Evolutionary conservation across 169 alveolate species (phyloP).

Genomic region (Eimeria mitis): DNA sequence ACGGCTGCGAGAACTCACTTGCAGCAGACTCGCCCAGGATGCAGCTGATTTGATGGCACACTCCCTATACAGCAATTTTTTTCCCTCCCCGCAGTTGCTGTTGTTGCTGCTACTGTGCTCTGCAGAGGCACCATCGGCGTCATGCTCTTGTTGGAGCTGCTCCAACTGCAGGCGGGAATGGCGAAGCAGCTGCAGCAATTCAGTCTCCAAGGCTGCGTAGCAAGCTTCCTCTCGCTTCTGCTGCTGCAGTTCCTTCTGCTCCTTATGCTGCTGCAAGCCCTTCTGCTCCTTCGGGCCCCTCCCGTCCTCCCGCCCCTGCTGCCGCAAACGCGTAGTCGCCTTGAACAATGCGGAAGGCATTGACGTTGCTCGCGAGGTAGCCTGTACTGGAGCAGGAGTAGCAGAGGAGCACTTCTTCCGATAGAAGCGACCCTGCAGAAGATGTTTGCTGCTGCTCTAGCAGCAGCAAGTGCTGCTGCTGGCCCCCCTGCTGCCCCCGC

Average conservation of each 20-base stretch:
- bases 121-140: neutral
- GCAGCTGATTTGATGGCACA: neutral
- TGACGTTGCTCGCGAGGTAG: neutral
- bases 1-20: neutral
- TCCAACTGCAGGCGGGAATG: slow-evolving; percentile 5
- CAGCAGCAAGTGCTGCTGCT: slow-evolving; percentile 5
- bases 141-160: neutral
- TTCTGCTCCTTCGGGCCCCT: neutral
- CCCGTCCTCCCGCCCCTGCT: slow-evolving; percentile 3
- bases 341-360: neutral
- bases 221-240: neutral
- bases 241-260: neutral
- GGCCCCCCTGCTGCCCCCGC: neutral
- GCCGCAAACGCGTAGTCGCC: neutral
- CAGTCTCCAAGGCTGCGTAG: neutral
- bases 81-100: neutral
- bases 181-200: slow-evolving; percentile 1
- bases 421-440: neutral
- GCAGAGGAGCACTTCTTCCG: neutral
- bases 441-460: neutral
- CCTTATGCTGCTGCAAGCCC: slow-evolving; percentile 1
- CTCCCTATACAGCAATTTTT: neutral
- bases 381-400: neutral
- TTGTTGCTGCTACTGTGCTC: neutral
- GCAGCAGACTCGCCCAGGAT: slow-evolving; percentile 19